These are phyloP conservation scores for Metschnikowia peoriensis DNA, from an alignment of 805 yeast genomes.

Conservation along the genomic window DNA sequence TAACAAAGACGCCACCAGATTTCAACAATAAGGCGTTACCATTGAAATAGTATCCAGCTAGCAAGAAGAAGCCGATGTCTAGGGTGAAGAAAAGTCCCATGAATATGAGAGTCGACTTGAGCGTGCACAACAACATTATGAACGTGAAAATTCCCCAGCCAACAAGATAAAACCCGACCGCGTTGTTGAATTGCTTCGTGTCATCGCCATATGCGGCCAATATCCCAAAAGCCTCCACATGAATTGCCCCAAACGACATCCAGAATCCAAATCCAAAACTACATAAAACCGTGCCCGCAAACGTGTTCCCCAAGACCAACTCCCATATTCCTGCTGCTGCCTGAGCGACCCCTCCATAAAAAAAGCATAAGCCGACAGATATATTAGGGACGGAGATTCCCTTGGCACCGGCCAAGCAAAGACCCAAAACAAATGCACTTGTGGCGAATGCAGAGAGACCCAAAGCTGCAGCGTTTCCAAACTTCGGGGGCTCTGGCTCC, in stretches of 20 bases:
- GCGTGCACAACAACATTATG: conserved; percentile 53
- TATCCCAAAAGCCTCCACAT: conserved; percentile 57
- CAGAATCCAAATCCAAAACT: conserved; percentile 55
- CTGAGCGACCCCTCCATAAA: conserved; percentile 51
- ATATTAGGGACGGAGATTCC: conserved; percentile 44
- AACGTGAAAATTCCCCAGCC: conserved; percentile 69
- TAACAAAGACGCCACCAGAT: conserved; percentile 18
- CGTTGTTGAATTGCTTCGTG: conserved; percentile 44
- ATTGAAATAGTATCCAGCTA: conserved; percentile 53
- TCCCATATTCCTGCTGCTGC: conserved; percentile 53
- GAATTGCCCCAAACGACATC: conserved; percentile 47
- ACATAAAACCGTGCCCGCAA: conserved; percentile 53
- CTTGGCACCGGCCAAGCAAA: conserved; percentile 46
- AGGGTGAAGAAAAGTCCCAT: conserved; percentile 53
- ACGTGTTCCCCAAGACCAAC: conserved; percentile 49
- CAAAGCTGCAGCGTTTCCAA: conserved; percentile 53
- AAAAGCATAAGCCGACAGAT: conserved; percentile 45
- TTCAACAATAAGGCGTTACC: conserved; percentile 16
- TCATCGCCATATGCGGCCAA: conserved; percentile 44
- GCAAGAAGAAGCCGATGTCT: conserved; percentile 52
- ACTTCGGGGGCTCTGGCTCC: conserved; percentile 34
- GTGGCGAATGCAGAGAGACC: conserved; percentile 51
- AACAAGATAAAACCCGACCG: conserved; percentile 54
- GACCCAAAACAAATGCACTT: conserved; percentile 47
- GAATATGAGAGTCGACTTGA: conserved; percentile 50